Percentiles rank a stretch among this genome's conserved stretches.
phyloP scores from a whole-genome alignment of 2,329 filamentous ascomycete species.

The Mycosphaerella sp. region DNA sequence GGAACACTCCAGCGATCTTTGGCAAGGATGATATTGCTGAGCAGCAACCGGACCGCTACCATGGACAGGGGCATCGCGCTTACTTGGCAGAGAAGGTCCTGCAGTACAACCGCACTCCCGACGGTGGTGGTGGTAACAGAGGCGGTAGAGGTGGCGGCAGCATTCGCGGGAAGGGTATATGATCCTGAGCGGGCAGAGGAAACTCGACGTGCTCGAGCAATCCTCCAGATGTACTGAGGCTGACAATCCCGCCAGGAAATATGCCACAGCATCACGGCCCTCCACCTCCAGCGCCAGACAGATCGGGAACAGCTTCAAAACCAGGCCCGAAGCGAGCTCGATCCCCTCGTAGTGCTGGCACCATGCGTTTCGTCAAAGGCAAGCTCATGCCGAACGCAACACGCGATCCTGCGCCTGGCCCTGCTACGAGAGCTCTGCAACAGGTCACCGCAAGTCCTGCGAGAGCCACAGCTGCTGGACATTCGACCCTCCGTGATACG shows the following conservation, averaged over 20 bases:
- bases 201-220: not conserved
- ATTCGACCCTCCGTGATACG: not conserved
- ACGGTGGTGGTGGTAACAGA: not conserved
- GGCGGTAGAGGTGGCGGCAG: not conserved
- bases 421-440: not conserved
- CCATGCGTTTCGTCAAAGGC: conserved; percentile 1
- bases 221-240: not conserved
- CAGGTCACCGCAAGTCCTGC: too few relatives aligned
- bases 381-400: not conserved
- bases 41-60: conserved; percentile 11
- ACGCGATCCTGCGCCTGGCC: not conserved
- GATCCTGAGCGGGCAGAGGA: too few relatives aligned
- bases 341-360: conserved; percentile 3
- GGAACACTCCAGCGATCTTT: conserved; percentile 15
- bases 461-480: not conserved
- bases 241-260: not conserved
- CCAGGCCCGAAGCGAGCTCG: not conserved
- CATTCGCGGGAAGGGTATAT: not conserved
- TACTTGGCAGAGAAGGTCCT: not conserved
- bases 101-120: not conserved
- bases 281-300: not conserved
- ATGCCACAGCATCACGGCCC: not conserved
- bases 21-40: conserved; percentile 10
- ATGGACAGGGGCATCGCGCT: conserved; percentile 21
- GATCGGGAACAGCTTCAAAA: not conserved